Base-by-base conservation (phyloP, 2,329 filamentous ascomycete genomes). In the Gnomoniopsis smithogilvyi region DNA sequence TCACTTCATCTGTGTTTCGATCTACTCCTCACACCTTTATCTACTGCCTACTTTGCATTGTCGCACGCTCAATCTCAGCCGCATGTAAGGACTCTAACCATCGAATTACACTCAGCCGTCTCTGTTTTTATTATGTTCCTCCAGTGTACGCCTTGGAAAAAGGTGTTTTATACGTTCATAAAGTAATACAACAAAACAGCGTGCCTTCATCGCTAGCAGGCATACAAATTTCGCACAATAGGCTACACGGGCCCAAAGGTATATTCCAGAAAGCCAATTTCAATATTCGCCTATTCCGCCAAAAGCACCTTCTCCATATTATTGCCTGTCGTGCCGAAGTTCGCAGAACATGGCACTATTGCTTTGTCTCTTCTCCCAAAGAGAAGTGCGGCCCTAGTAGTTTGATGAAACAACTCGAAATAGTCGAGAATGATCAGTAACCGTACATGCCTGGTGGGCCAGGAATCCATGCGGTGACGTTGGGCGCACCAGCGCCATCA, bases 391-490 rank as follows among this genome's bases (percentile, higher is more conserved):
- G 15, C 17, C 8, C 17, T 41, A 12, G 38, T 15, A 14, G 3
- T 6, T 14, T 15, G n/a, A 15, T 15, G 12, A n/a, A 15, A 3
- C 12, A 15, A n/a, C 17, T 4, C 19, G 11, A 47, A 12, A 11
- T 2, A 45, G 41, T 19, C 17, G 8, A 45, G 17, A 45, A n/a
- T 10, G n/a, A 45, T 66, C 43, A 67, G 47, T 67, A 67, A 1
- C 65, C 64, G 59, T 65, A 66, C 64, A 69, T 65, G 41, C 63
- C 22, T 51, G 60, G 15, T n/a, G 63, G 62, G 15, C 48, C 57
- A 15, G 51, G 52, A 17, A 63, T 60, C 68, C 68, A 70, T 24
- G 62, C 64, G 38, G 63, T 64, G 51, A 68, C 64, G 33, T 54
- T 61, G 11, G 60, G 48, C 46, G 61, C 60, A 11, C 41, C 24